Evolutionary conservation across 31 red algal species (phyloP).

Genomic region (Asparagopsis taxiformis): DNA sequence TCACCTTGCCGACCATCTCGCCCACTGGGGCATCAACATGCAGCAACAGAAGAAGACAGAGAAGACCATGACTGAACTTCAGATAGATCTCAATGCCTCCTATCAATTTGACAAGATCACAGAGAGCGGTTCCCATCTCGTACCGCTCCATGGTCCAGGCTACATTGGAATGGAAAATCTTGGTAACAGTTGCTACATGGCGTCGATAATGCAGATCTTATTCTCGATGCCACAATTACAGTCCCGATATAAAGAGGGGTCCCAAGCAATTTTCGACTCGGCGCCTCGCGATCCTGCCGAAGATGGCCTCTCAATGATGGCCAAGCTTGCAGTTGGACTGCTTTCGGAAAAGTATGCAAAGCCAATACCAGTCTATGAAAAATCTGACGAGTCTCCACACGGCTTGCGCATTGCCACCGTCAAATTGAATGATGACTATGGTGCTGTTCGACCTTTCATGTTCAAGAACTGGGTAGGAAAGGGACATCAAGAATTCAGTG

Average conservation of each 20-base stretch:
- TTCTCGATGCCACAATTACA: slow-evolving; percentile 61
- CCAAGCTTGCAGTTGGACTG: slow-evolving; percentile 70
- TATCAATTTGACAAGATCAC: slow-evolving; percentile 67
- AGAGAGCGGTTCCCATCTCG: slow-evolving; percentile 63
- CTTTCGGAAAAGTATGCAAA: slow-evolving; percentile 54
- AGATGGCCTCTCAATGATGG: slow-evolving; percentile 66
- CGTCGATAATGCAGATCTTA: slow-evolving; percentile 83
- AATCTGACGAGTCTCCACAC: slow-evolving; percentile 7
- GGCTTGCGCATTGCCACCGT: slow-evolving; percentile 7
- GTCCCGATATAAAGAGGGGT: slow-evolving; percentile 35
- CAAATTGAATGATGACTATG: slow-evolving; percentile 28
- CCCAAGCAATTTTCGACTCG: slow-evolving; percentile 23
- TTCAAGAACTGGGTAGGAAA: slow-evolving; percentile 83
- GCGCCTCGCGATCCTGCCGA: slow-evolving; percentile 38
- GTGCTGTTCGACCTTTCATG: slow-evolving; percentile 59
- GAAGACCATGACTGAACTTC: slow-evolving; percentile 78
- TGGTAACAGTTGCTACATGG: slow-evolving; percentile 97
- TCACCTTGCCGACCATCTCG: slow-evolving; percentile 74
- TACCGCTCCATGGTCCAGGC: slow-evolving; percentile 66
- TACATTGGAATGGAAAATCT: slow-evolving; percentile 86
- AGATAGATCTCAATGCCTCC: slow-evolving; percentile 81
- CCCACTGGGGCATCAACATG: slow-evolving; percentile 89
- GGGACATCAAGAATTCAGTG: slow-evolving; percentile 83
- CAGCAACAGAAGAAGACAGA: slow-evolving; percentile 78
- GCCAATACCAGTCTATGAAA: slow-evolving; percentile 60